Conservation (phyloP, 257 asterid species). For the Fraxinus americana region DNA sequence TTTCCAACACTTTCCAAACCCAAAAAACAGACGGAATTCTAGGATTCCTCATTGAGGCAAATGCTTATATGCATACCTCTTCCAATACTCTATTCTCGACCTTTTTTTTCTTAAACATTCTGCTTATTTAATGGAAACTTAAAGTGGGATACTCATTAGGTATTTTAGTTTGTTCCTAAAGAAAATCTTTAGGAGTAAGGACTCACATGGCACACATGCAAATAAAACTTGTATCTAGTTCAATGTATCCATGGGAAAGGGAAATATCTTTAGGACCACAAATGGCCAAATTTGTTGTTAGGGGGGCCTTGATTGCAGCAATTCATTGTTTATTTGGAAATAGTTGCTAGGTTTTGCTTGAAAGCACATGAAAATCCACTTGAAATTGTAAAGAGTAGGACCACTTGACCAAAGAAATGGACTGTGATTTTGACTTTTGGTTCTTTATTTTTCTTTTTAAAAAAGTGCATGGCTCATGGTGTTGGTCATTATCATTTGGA, state of each 20-base stretch:
- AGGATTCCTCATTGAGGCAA: no score
- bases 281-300: background rate
- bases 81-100: no score
- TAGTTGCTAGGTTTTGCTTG: background rate
- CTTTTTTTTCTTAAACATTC: background rate
- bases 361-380: slow-evolving; percentile 18
- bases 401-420: background rate
- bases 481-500: slow-evolving; percentile 27
- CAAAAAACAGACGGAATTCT: no score
- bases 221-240: background rate
- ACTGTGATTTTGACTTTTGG: slow-evolving; percentile 37
- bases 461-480: slow-evolving; percentile 19
- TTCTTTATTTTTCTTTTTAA: slow-evolving; percentile 10
- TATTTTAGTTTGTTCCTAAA: background rate
- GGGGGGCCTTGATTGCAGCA: slow-evolving; percentile 2
- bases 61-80: no score
- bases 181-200: background rate
- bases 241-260: background rate
- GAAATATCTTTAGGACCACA: slow-evolving; percentile 11
- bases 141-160: no score
- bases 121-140: background rate
- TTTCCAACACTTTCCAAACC: no score
- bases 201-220: slow-evolving; percentile 1
- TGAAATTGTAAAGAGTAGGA: slow-evolving; percentile 7
- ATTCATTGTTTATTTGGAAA: slow-evolving; percentile 4